phyloP scores from a whole-genome alignment of 352 stramenopile species.

The Phytopythium boreale region DNA sequence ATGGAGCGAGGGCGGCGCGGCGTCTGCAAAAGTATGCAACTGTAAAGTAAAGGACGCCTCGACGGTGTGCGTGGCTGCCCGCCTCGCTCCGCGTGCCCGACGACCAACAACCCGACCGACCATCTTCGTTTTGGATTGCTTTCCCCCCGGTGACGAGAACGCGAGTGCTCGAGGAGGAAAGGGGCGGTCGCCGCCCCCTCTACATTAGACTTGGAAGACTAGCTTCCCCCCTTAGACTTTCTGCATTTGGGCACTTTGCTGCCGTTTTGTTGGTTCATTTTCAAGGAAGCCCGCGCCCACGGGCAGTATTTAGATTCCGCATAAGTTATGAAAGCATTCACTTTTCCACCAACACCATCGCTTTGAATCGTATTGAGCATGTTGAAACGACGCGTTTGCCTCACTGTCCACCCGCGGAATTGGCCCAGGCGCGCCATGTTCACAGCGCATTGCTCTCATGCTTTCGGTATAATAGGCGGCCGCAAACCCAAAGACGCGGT shows the following conservation, averaged over 20 bases:
- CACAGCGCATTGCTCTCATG: no score
- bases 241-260: background rate
- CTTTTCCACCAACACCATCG: background rate
- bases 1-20: background rate
- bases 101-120: background rate
- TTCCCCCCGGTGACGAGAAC: background rate
- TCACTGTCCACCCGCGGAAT: no score
- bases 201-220: constrained; percentile 3
- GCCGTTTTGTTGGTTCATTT: constrained; percentile 4
- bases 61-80: background rate
- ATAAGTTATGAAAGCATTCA: constrained; percentile 6
- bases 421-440: no score
- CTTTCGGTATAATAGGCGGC: no score
- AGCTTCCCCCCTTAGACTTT: background rate
- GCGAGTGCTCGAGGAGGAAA: background rate
- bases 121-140: constrained; percentile 2
- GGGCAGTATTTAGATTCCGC: constrained; percentile 2
- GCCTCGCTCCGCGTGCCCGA: background rate
- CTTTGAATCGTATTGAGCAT: background rate
- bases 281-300: background rate
- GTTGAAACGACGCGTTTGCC: no score
- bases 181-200: background rate
- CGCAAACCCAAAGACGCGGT: no score
- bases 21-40: background rate
- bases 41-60: constrained; percentile 1